Evolutionary conservation across 2,329 filamentous ascomycete species (phyloP), one percentile per base, ranked within the genome.

Genomic region (Apiospora marii): DNA sequence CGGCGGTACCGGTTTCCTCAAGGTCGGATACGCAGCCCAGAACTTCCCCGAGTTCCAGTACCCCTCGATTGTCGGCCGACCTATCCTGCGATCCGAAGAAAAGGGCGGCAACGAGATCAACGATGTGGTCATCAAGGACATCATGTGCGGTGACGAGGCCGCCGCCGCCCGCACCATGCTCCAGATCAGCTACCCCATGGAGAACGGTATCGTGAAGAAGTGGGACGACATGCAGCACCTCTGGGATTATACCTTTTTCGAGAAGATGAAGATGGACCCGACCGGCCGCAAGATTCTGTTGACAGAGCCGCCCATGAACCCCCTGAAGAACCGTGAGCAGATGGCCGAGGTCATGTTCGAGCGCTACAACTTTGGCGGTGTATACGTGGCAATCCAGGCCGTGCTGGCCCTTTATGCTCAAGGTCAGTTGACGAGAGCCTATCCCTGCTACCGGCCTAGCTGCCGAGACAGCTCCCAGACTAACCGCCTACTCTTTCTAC

Each of bases 261-360:
- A 99, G 83, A 98, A 98, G 90, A 94, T 99, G 90, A 91, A 95
- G 84, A 88, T 99, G 78, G 94, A 98, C 82, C 91, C 96, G 2
- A 91, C 90, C 30, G 96, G 94, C 77, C 94, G 95, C 84, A 99
- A 99, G 90, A 98, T 99, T 83, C 90, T 99, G 76, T 90, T 98
- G 78, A 98, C 96, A 67, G 96, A 99, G 85, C 96, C 96, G 48
- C 96, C 96, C 22, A 96, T 98, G 93, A 98, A 99, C 85, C 96
- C 96, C 67, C 88, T 98, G 74, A 95, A 92, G 88, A 99, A 99
- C 86, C 91, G 96, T 75, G 95, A 98, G 85, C 92, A 97, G 84
- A 99, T 99, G 96, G 94, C 92, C 82, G 94, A 99, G 86, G 95
- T 98, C 84, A 99, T 99, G 96, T 97, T 99, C 83, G 96, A 99